Base-by-base conservation (phyloP, 257 asterid genomes). In the Solanum bukasovii region DNA sequence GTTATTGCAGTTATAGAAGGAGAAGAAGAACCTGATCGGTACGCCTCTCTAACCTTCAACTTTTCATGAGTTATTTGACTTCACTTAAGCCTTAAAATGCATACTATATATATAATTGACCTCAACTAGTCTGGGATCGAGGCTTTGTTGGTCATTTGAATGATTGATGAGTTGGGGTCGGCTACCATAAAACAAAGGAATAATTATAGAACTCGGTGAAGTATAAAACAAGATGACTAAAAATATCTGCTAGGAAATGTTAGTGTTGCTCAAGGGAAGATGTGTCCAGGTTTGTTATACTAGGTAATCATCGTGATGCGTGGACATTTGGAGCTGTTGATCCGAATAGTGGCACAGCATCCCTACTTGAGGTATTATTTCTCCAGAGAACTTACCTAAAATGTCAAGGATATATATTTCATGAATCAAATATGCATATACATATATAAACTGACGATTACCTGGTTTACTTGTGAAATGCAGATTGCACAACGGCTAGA, bases 261-360 rank as follows among this genome's bases (percentile, higher is more conserved):
- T 72, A 38, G 63, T 25, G 85, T 88, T 34, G 84, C 90, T 88
- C 6, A 78, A 67, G 84, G 85, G 89, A 56, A 83, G 87, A 42
- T 40, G 82, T 90, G 35, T 88, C 63, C 87, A 95, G 98, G 88
- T 94, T 37, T 90, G 96, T 96, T 87, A 94, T 95, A 91, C 90
- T 96, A 89, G 99, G 98, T 25, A 96, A 96, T 90, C 99, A 96
- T 91, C 94, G 98, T 56, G 98, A 96, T 87, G 99, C 99, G 35
- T 96, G 99, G 99, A 92, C 99, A 70, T 96, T 96, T 89, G 98
- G 99, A 90, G 98, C 98, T 84, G 97, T 82, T 79, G 99, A 95
- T 92, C 98, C 99, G 31, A 95, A 92, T 75, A 96, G 98, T 88
- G 99, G 99, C 89, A 95, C 99, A 5, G 98, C 98, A 68, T 89